Evolutionary conservation across 345 rosid species (phyloP).

Genomic region (Citrus sp.): DNA sequence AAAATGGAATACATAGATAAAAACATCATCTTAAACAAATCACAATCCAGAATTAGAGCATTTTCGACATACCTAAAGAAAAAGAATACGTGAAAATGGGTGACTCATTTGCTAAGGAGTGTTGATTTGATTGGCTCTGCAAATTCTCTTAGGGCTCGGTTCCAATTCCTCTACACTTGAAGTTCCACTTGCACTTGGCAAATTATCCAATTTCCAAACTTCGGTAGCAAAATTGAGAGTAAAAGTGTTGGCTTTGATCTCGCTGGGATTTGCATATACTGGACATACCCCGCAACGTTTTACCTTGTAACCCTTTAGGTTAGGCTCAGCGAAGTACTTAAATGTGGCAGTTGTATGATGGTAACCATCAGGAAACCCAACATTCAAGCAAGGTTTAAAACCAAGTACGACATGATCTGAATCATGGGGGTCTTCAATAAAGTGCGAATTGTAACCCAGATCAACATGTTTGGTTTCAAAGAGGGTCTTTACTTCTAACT

Average conservation of each 20-base stretch:
- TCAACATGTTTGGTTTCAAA: too few species aligned
- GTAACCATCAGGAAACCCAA: not conserved
- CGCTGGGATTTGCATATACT: not conserved
- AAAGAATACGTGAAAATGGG: too few species aligned
- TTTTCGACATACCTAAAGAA: too few species aligned
- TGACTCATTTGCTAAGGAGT: too few species aligned
- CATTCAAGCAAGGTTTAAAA: not conserved
- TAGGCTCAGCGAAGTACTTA: too few species aligned
- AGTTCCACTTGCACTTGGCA: not conserved
- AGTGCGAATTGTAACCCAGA: too few species aligned
- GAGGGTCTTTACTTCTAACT: not conserved
- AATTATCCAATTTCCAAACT: not conserved
- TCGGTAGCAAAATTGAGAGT: not conserved
- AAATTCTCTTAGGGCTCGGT: too few species aligned
- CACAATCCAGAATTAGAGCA: too few species aligned
- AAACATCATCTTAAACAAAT: too few species aligned
- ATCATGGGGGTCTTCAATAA: rapidly evolving
- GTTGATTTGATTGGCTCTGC: too few species aligned
- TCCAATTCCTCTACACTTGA: not conserved
- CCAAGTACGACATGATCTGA: not conserved
- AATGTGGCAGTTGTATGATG: not conserved
- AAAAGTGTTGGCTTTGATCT: not conserved
- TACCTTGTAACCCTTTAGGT: too few species aligned
- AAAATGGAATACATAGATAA: too few species aligned
- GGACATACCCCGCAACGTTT: not conserved